Evolutionary conservation across 352 stramenopile genomes (phyloP).

Genomic region (Albugo candida): DNA sequence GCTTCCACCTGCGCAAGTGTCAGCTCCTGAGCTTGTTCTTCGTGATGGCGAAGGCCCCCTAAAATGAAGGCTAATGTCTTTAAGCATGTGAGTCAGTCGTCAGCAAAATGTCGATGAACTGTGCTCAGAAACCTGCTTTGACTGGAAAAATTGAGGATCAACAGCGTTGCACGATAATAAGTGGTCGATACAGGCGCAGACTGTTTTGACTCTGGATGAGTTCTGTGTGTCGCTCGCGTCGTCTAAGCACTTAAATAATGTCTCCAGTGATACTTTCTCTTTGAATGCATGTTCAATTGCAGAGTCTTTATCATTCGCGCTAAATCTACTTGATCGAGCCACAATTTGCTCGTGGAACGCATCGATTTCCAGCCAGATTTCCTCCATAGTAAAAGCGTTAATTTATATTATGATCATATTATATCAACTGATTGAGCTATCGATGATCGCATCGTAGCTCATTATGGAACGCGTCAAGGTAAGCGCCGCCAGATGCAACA

Average conservation of each 20-base stretch:
- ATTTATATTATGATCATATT: too few species aligned
- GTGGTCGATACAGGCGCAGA: conserved; percentile 56
- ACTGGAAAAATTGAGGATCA: conserved; percentile 42
- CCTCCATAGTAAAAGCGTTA: conserved; percentile 1
- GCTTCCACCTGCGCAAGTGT: conserved; percentile 52
- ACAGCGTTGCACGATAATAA: conserved; percentile 32
- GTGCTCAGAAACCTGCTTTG: conserved; percentile 13
- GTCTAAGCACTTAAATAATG: conserved; percentile 57
- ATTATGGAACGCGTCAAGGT: too few species aligned
- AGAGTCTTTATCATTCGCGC: background rate
- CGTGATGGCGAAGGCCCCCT: conserved; percentile 37
- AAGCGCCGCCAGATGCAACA: too few species aligned
- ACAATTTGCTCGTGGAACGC: conserved; percentile 5
- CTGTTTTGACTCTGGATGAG: conserved; percentile 36
- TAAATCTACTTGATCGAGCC: conserved; percentile 2
- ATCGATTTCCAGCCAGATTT: conserved; percentile 3
- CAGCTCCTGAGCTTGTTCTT: conserved; percentile 33
- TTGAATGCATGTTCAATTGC: conserved; percentile 42
- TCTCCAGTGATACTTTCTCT: conserved; percentile 32
- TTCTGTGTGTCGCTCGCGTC: conserved; percentile 44
- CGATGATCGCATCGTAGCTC: too few species aligned
- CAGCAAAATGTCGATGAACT: background rate
- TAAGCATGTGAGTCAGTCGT: background rate
- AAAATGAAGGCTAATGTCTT: conserved; percentile 58
- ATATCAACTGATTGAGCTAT: too few species aligned